phyloP scores from a whole-genome alignment of 2,329 filamentous ascomycete species.

The Albophoma yamanashiensis region DNA sequence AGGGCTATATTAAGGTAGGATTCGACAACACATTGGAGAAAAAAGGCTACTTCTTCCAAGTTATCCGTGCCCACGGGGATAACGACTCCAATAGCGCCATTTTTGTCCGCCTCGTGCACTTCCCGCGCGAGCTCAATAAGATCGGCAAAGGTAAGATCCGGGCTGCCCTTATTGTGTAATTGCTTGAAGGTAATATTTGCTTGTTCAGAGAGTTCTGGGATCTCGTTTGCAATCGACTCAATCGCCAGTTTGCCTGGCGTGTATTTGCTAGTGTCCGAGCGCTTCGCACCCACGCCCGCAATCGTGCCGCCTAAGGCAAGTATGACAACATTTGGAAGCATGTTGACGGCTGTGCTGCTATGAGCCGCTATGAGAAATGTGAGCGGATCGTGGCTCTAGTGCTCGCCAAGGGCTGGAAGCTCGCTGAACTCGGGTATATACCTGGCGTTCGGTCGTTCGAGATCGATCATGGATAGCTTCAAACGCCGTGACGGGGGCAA shows the following conservation, averaged over 20 bases:
- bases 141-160: not conserved
- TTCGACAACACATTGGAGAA: not conserved
- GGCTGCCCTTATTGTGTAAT: not conserved
- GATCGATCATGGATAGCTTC: no score
- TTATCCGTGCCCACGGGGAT: not conserved
- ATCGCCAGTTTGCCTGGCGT: not conserved
- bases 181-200: not conserved
- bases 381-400: no score
- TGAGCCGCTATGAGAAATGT: no score
- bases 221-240: not conserved
- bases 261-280: not conserved
- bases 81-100: not conserved
- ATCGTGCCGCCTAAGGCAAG: not conserved
- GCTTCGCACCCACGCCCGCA: not conserved
- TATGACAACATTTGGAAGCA: not conserved
- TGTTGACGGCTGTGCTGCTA: no score
- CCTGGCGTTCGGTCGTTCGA: no score
- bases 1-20: not conserved
- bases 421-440: no score
- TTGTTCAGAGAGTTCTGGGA: not conserved
- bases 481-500: no score
- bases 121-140: not conserved
- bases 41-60: not conserved
- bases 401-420: no score
- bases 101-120: no score